Percentiles rank a stretch among this genome's conserved stretches.
Evolutionary conservation across 768 basidiomycete genomes (phyloP).

Genomic region (Vararia minispora): DNA sequence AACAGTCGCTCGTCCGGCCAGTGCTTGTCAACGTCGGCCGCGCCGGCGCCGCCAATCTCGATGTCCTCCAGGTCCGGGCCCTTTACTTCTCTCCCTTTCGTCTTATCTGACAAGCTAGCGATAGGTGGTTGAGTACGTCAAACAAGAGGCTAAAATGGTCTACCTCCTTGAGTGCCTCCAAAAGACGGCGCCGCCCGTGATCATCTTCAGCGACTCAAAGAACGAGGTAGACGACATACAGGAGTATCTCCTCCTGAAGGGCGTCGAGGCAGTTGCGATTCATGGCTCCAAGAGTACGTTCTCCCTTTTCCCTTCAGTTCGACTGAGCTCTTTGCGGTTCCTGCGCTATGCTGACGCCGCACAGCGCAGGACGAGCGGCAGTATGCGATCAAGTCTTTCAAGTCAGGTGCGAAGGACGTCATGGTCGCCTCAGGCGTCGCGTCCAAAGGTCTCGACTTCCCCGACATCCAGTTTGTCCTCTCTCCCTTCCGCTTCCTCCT

Average conservation of each 20-base stretch:
- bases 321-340: constrained; percentile 1
- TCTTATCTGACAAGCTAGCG: no score
- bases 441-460: constrained; percentile 97
- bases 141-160: constrained; percentile 99
- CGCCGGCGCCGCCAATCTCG: constrained; percentile 94
- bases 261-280: constrained; percentile 96
- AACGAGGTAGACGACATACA: constrained; percentile 99
- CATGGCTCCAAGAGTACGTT: constrained; percentile 91
- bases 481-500: no score
- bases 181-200: constrained; percentile 96
- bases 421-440: constrained; percentile 99
- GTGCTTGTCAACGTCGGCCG: constrained; percentile 95
- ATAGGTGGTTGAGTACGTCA: constrained; percentile 99
- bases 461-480: constrained; percentile 96
- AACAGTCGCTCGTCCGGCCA: constrained; percentile 90
- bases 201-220: constrained; percentile 98
- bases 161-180: constrained; percentile 95
- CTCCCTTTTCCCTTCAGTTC: background rate
- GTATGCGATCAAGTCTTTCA: constrained; percentile 98
- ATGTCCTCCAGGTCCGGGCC: constrained; percentile 90
- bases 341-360: no score
- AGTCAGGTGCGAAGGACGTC: constrained; percentile 93
- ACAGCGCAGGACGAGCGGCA: constrained; percentile 96
- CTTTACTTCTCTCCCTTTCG: no score
- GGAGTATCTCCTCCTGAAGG: constrained; percentile 92